These are phyloP conservation scores for Crithidia mellificae DNA, from an alignment of 208 protist genomes.

Conservation along the genomic window DNA sequence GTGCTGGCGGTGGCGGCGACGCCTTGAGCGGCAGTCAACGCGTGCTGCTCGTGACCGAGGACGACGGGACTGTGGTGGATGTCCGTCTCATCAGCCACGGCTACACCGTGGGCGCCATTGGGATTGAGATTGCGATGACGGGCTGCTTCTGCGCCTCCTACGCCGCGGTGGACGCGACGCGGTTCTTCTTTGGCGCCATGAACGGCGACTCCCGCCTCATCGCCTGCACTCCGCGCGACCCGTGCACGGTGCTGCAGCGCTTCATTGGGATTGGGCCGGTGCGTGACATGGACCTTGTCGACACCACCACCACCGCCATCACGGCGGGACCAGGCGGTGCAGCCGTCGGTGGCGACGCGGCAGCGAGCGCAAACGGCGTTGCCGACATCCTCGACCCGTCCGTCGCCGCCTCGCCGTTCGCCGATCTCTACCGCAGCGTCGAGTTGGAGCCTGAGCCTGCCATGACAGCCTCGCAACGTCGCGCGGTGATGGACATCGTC, in stretches of 20 bases:
- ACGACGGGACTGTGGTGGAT: constrained; percentile 70
- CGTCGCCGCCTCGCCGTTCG: constrained; percentile 71
- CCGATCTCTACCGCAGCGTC: constrained; percentile 61
- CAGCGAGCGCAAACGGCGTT: not conserved
- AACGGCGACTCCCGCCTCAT: constrained; percentile 67
- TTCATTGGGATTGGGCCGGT: constrained; percentile 59
- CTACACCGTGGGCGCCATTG: constrained; percentile 52
- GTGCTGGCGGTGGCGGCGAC: not conserved
- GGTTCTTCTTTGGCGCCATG: constrained; percentile 63
- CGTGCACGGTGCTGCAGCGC: constrained; percentile 45
- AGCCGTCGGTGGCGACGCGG: not conserved
- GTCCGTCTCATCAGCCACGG: constrained; percentile 51
- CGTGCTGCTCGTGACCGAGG: constrained; percentile 70
- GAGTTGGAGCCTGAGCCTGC: constrained; percentile 58
- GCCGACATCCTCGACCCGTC: constrained; percentile 33
- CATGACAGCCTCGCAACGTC: constrained; percentile 32
- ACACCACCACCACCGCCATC: constrained; percentile 32
- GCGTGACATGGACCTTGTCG: constrained; percentile 56
- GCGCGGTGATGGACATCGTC: constrained; percentile 64
- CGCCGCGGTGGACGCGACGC: constrained; percentile 14
- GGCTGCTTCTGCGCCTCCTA: constrained; percentile 53
- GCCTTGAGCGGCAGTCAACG: constrained; percentile 28
- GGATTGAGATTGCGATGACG: constrained; percentile 46
- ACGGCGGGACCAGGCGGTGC: no score
- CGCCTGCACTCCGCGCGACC: constrained; percentile 15